These are phyloP conservation scores for Cladosporium sp. DNA, from an alignment of 2,329 filamentous ascomycete genomes.

Conservation along the genomic window DNA sequence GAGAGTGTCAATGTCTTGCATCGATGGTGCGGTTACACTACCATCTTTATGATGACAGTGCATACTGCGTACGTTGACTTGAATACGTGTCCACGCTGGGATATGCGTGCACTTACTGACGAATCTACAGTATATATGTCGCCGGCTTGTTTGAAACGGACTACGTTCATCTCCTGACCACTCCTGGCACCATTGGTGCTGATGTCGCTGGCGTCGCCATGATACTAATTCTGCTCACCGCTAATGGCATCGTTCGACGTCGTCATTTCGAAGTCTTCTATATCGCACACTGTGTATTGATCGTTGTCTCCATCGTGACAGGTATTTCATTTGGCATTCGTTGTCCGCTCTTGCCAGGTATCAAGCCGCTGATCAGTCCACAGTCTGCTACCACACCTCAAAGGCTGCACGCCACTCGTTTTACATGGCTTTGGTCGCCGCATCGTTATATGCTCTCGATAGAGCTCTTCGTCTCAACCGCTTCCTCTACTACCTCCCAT, in stretches of 20 bases:
- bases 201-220: constrained; percentile 21
- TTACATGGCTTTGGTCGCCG: constrained; percentile 20
- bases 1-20: constrained; percentile 24
- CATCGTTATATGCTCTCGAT: constrained; percentile 18
- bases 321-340: constrained; percentile 3
- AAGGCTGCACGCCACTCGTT: constrained; percentile 18
- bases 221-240: constrained; percentile 21
- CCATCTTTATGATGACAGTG: constrained; percentile 19
- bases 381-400: constrained; percentile 21
- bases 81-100: neutral
- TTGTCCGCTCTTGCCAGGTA: neutral
- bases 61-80: constrained; percentile 18
- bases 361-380: neutral
- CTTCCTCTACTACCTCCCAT: constrained; percentile 18
- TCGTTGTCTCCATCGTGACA: constrained; percentile 17
- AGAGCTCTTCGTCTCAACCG: constrained; percentile 16
- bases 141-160: constrained; percentile 15
- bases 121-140: constrained; percentile 12
- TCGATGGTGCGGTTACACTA: constrained; percentile 23
- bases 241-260: constrained; percentile 19
- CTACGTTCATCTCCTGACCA: constrained; percentile 14
- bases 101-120: neutral
- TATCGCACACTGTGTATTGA: constrained; percentile 19
- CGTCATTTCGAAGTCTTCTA: constrained; percentile 25
- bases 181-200: constrained; percentile 17